phyloP scores from a whole-genome alignment of 345 rosid genomes.

The Linum lewisii region DNA sequence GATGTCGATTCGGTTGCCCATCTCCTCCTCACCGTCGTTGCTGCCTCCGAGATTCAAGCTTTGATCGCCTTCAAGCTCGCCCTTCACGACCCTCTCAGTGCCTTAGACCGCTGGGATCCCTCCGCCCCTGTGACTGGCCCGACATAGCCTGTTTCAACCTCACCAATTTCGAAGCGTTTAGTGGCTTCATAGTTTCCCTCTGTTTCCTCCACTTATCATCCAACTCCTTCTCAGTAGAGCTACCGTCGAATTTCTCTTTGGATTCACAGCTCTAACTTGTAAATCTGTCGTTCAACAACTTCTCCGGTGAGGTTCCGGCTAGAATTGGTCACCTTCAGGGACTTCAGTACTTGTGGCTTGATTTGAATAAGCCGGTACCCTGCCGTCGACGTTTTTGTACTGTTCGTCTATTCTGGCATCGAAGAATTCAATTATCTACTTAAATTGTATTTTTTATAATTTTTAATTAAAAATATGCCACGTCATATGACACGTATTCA shows the following conservation, averaged over 20 bases:
- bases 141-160: slow-evolving; percentile 61
- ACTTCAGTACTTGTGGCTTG: slow-evolving; percentile 55
- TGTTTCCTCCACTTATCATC: slow-evolving; percentile 57
- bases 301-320: slow-evolving; percentile 54
- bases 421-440: no score
- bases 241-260: slow-evolving; percentile 44
- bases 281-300: slow-evolving; percentile 50
- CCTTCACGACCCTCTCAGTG: no score
- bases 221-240: slow-evolving; percentile 47
- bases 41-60: no score
- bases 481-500: no score
- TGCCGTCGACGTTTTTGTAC: slow-evolving; percentile 75
- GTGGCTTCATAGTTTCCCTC: slow-evolving; percentile 31
- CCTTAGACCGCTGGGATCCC: no score
- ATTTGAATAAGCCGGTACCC: slow-evolving; percentile 52
- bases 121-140: slow-evolving; percentile 91
- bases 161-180: slow-evolving; percentile 50
- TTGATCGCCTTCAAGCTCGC: no score
- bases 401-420: slow-evolving; percentile 68
- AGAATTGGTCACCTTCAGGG: slow-evolving; percentile 42
- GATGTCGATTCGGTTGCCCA: no score
- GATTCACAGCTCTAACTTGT: slow-evolving; percentile 51
- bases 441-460: no score
- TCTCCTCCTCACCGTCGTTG: no score
- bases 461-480: no score